Percentiles rank a stretch among this genome's conserved stretches.
These are phyloP conservation scores for Candida tropicalis DNA, from an alignment of 1,139 yeast species.

Conservation along the genomic window DNA sequence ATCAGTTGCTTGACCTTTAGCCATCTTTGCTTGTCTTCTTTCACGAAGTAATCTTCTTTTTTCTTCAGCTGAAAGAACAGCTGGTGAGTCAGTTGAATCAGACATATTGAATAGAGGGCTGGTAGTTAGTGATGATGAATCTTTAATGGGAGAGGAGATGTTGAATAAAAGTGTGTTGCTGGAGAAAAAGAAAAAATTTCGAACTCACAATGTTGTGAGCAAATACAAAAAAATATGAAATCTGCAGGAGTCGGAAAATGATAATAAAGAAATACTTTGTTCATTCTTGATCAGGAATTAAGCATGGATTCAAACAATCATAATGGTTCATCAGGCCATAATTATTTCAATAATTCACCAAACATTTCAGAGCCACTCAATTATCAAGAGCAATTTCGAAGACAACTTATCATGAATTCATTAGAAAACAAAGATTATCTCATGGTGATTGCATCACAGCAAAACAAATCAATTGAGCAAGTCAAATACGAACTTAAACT, in stretches of 20 bases:
- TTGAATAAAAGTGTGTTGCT: not conserved
- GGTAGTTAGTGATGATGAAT: not conserved
- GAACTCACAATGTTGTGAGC: no score
- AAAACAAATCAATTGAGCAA: slow-evolving; percentile 46
- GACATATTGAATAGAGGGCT: slow-evolving; percentile 14
- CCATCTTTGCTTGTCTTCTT: slow-evolving; percentile 70
- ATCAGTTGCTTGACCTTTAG: slow-evolving; percentile 56
- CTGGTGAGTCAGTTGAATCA: slow-evolving; percentile 23
- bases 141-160: not conserved
- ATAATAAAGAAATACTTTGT: no score
- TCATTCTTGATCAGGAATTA: no score
- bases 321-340: not conserved
- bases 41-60: slow-evolving; percentile 64
- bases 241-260: no score
- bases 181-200: slow-evolving; percentile 1
- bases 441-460: slow-evolving; percentile 46
- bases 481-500: slow-evolving; percentile 42
- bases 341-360: not conserved
- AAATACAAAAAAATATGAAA: not conserved
- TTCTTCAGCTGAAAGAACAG: slow-evolving; percentile 55
- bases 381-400: slow-evolving; percentile 42
- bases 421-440: slow-evolving; percentile 48
- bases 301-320: not conserved
- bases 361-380: slow-evolving; percentile 18
- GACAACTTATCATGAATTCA: slow-evolving; percentile 44